These are phyloP conservation scores for Trifolium subterraneum DNA, from an alignment of 306 rosid species.

Conservation along the genomic window DNA sequence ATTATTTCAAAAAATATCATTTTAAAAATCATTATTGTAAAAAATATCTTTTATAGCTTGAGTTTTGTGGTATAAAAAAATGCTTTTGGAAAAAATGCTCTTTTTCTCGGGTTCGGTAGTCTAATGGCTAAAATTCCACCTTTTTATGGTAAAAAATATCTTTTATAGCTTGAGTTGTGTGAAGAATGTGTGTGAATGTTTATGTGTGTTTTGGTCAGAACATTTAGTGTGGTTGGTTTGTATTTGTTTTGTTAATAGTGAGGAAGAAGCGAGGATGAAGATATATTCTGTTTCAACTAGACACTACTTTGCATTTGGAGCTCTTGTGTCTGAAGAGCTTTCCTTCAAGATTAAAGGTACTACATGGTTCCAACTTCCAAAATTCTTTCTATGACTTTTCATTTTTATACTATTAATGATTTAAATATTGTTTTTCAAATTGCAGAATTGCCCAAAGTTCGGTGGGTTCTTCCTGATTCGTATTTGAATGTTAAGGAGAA, in stretches of 20 bases:
- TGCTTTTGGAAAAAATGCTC: no score
- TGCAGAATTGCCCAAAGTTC: constrained; percentile 80
- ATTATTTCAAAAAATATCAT: no score
- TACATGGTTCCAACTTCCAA: neutral
- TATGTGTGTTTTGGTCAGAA: neutral
- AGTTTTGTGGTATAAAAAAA: neutral
- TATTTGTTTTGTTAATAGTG: constrained; percentile 52
- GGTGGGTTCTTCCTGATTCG: constrained; percentile 99
- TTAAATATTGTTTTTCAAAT: neutral
- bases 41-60: neutral
- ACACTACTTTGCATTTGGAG: constrained; percentile 91
- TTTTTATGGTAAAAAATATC: no score
- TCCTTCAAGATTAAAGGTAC: constrained; percentile 84
- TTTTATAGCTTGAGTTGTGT: neutral
- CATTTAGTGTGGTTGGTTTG: neutral
- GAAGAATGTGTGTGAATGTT: neutral
- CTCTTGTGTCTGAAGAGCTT: constrained; percentile 80
- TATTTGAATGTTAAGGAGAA: constrained; percentile 91
- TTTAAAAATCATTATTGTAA: no score
- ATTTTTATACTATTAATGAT: neutral
- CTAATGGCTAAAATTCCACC: no score
- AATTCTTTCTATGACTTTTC: neutral
- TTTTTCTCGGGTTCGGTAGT: no score
- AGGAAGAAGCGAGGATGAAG: constrained; percentile 90
- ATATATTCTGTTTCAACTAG: constrained; percentile 94